These are phyloP conservation scores for Metschnikowia shivogae DNA, from an alignment of 805 yeast species.

Conservation along the genomic window DNA sequence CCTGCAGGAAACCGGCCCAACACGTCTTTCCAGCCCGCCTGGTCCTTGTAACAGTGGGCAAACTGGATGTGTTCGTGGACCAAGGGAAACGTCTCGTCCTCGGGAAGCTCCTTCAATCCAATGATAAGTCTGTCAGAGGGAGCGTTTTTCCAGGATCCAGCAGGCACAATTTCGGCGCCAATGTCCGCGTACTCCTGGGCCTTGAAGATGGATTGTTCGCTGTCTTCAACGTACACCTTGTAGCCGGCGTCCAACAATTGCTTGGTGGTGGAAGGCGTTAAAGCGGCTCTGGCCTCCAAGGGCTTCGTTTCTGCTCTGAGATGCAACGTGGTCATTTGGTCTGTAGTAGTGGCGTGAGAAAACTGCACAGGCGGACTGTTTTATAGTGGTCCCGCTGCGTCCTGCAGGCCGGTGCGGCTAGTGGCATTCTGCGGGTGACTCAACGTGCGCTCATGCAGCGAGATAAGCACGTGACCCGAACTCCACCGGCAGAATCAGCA, in stretches of 20 bases:
- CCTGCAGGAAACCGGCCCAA: slow-evolving; percentile 87
- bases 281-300: slow-evolving; percentile 93
- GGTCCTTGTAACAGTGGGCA: slow-evolving; percentile 98
- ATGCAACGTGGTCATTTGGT: slow-evolving; percentile 58
- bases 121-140: slow-evolving; percentile 86
- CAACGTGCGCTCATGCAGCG: slow-evolving; percentile 1
- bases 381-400: slow-evolving; percentile 1
- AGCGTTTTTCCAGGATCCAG: slow-evolving; percentile 89
- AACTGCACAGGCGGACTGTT: background rate
- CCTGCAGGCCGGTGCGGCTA: slow-evolving; percentile 1
- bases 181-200: slow-evolving; percentile 69
- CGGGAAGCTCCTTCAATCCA: slow-evolving; percentile 95
- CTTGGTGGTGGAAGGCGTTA: slow-evolving; percentile 89
- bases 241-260: slow-evolving; percentile 83
- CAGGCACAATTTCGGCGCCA: slow-evolving; percentile 88
- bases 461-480: slow-evolving; percentile 3
- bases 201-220: slow-evolving; percentile 76
- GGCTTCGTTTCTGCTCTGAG: slow-evolving; percentile 97
- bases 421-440: slow-evolving; percentile 4
- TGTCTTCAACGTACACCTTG: slow-evolving; percentile 82
- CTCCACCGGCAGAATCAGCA: no score
- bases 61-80: slow-evolving; percentile 96
- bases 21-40: slow-evolving; percentile 95
- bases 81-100: slow-evolving; percentile 82
- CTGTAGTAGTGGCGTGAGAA: background rate